These are phyloP conservation scores for Orbilia oligospora DNA, from an alignment of 2,329 filamentous ascomycete genomes.

Conservation along the genomic window DNA sequence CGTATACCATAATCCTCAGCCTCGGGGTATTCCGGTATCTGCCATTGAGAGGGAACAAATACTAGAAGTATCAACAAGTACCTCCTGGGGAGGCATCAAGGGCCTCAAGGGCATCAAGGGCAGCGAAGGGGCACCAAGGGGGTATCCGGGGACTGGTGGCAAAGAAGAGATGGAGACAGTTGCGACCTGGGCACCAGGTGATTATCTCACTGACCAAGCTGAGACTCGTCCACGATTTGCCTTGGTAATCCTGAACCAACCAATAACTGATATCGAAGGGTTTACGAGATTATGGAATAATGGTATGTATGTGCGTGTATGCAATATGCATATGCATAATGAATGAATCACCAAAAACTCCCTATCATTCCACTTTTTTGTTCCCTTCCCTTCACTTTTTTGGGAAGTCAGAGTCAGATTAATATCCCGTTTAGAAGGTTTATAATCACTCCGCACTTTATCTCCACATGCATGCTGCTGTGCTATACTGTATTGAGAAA, in stretches of 20 bases:
- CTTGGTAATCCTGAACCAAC: conserved; percentile 75
- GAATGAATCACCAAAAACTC: conserved; percentile 12
- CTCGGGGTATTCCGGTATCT: background rate
- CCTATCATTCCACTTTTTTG: conserved; percentile 13
- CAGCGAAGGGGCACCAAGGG: conserved; percentile 8
- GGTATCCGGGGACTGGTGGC: conserved; percentile 63
- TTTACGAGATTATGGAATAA: conserved; percentile 70
- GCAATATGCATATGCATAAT: too few relatives aligned
- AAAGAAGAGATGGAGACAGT: conserved; percentile 67
- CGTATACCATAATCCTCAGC: conserved; percentile 3
- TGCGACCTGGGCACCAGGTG: conserved; percentile 67
- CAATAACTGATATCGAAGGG: conserved; percentile 69
- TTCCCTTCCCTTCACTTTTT: background rate
- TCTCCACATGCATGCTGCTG: conserved; percentile 6
- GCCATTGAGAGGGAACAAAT: background rate
- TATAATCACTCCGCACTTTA: conserved; percentile 25
- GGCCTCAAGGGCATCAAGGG: too few relatives aligned
- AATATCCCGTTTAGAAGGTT: conserved; percentile 19
- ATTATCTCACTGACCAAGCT: conserved; percentile 62
- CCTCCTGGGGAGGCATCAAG: too few relatives aligned
- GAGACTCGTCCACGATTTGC: conserved; percentile 66
- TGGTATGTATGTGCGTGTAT: conserved; percentile 50
- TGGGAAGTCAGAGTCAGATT: conserved; percentile 19
- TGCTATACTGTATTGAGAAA: conserved; percentile 3
- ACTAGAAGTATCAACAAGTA: background rate